Evolutionary conservation across 805 yeast genomes (phyloP), one percentile per base, ranked within the genome.

Genomic region (Sporopachydermia lactativora): DNA sequence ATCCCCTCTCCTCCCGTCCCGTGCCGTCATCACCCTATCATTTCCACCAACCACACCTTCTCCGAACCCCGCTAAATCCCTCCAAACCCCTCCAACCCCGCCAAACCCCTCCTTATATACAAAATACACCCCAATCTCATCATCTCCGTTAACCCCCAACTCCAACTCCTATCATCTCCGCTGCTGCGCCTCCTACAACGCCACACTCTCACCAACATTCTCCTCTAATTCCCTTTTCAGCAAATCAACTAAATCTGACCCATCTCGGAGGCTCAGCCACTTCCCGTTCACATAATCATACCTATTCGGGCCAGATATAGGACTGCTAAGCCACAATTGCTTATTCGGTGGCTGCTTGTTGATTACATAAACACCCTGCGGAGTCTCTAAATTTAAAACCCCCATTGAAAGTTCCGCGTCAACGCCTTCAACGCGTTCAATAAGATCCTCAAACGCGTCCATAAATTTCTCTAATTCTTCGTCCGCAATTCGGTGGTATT

Each of bases 331-430:
- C 99, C 99, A 92, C 19, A 92, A 80, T 58, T 92, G 99, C 60
- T 83, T 81, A 61, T 86, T 92, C 3, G 98, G 96, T 1, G 98
- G 98, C 60, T 92, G 97, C 54, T 86, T 89, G 64, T 92, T 92
- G 54, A 92, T 78, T 18, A 92, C 95, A 55, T 92, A 92, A 0
- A 88, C 72, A 1, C 96, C 97, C 14, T 66, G 71, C 3, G 89
- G 83, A 14, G 82, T 51, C 4, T 67, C 73, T 43, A 92, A 57
- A 1, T 89, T 77, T 60, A 92, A 59, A 5, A 92, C 96, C 4
- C 99, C 99, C 48, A 64, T 70, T 45, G 82, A 62, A 52, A 81
- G 70, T 60, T 92, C 85, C 43, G 78, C 70, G 55, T 81, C 86
- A n/a, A 84, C 59, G 19, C 72, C 71, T 3, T 83, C 81, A 39